phyloP scores from a whole-genome alignment of 331 rosid genomes.

The Saraca asoca region DNA sequence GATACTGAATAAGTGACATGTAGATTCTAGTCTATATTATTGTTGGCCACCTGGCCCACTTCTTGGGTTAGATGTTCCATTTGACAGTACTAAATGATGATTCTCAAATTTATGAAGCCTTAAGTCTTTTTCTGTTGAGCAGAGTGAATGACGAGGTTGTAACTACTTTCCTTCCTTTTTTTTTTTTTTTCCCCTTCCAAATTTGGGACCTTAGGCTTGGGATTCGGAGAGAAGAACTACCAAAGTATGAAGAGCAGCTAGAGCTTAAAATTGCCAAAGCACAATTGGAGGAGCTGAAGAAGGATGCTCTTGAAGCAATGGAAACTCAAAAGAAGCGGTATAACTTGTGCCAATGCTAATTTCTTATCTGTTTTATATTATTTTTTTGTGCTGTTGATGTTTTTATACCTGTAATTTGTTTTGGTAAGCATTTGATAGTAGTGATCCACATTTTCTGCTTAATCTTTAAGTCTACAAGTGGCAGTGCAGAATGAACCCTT shows the following conservation, averaged over 20 bases:
- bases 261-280: slow-evolving; percentile 84
- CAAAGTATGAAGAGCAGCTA: slow-evolving; percentile 78
- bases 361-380: neutral
- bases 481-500: slow-evolving; percentile 13
- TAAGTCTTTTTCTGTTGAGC: slow-evolving; percentile 14
- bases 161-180: neutral
- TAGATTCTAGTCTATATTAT: slow-evolving; percentile 10
- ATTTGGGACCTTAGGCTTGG: slow-evolving; percentile 61
- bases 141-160: slow-evolving; percentile 33
- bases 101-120: neutral
- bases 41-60: neutral
- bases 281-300: slow-evolving; percentile 80
- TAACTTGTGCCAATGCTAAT: neutral
- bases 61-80: slow-evolving; percentile 2
- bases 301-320: slow-evolving; percentile 86
- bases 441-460: neutral
- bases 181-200: slow-evolving; percentile 6
- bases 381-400: neutral
- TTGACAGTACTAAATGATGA: slow-evolving; percentile 12
- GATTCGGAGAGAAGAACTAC: slow-evolving; percentile 69
- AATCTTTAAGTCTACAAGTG: slow-evolving; percentile 13
- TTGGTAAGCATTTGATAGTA: neutral
- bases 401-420: no score
- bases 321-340: slow-evolving; percentile 94
- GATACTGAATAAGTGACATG: slow-evolving; percentile 6